Conservation (phyloP, 2,329 filamentous ascomycete species). For the Beauveria bassiana region DNA sequence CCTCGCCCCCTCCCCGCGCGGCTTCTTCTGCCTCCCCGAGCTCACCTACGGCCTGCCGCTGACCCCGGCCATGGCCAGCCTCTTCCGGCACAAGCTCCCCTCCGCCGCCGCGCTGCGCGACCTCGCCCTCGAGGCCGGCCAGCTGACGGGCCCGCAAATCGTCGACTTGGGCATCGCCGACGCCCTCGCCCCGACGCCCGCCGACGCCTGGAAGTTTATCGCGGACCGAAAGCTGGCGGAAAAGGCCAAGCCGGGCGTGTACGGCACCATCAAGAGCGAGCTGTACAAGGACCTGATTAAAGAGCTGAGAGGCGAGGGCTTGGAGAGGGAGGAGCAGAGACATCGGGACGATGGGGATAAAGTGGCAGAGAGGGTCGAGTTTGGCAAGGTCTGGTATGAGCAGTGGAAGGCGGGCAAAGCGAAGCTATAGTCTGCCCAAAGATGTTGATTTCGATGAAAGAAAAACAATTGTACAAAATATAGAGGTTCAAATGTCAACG, state of each 20-base stretch:
- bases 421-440: constrained; percentile 24
- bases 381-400: constrained; percentile 38
- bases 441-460: background rate
- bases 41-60: constrained; percentile 73
- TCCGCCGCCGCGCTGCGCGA: constrained; percentile 49
- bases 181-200: constrained; percentile 44
- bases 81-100: constrained; percentile 65
- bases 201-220: constrained; percentile 55
- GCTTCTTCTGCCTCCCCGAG: constrained; percentile 77
- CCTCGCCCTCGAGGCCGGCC: constrained; percentile 65
- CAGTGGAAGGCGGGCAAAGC: constrained; percentile 36
- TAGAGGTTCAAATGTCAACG: no score
- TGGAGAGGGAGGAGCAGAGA: constrained; percentile 42
- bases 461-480: no score
- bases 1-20: constrained; percentile 60
- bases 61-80: constrained; percentile 61
- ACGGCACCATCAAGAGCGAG: constrained; percentile 65
- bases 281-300: constrained; percentile 62
- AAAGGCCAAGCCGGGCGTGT: constrained; percentile 59
- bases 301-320: constrained; percentile 44
- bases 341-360: constrained; percentile 33
- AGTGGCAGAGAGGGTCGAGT: constrained; percentile 35
- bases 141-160: constrained; percentile 57
- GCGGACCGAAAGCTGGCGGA: constrained; percentile 48
- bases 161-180: constrained; percentile 63